Evolutionary conservation across 2,329 filamentous ascomycete species (phyloP).

Genomic region (Tolypocladium guangdongense): DNA sequence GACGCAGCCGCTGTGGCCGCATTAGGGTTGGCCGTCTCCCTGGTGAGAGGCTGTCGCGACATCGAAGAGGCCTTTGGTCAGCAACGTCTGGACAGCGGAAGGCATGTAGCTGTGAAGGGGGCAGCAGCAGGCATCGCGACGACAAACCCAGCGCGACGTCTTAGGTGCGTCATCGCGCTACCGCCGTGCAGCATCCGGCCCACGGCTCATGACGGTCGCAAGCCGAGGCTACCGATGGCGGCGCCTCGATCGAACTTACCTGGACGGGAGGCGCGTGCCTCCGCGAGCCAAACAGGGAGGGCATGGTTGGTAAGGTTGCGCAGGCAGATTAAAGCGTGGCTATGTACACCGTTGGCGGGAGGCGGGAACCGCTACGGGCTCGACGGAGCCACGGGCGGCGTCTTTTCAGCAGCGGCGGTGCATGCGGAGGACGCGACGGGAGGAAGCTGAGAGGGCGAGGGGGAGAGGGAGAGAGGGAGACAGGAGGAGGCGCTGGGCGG

Average conservation of each 20-base stretch:
- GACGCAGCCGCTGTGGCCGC: conserved; percentile 72
- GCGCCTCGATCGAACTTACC: conserved; percentile 2
- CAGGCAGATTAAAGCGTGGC: not conserved
- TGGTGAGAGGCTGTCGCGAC: conserved; percentile 46
- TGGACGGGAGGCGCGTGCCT: conserved; percentile 4
- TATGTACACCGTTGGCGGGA: not conserved
- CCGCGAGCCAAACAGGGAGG: conserved; percentile 2
- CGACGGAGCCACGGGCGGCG: not conserved
- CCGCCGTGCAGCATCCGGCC: not conserved
- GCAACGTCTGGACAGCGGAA: conserved; percentile 3
- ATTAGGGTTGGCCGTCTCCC: conserved; percentile 55
- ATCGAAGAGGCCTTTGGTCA: conserved; percentile 9
- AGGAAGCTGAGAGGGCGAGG: not conserved
- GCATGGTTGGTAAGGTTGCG: conserved; percentile 1
- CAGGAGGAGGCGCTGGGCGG: not conserved
- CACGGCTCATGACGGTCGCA: not conserved
- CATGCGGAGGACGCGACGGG: not conserved
- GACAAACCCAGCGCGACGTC: not conserved
- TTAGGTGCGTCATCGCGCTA: not conserved
- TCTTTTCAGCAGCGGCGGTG: not conserved
- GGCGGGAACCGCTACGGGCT: not conserved
- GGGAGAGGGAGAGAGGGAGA: no score
- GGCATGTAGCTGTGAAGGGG: not conserved
- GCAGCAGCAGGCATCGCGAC: not conserved
- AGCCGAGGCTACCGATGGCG: not conserved